Evolutionary conservation across 768 basidiomycete species (phyloP).

Genomic region (Amanita polypyramis): DNA sequence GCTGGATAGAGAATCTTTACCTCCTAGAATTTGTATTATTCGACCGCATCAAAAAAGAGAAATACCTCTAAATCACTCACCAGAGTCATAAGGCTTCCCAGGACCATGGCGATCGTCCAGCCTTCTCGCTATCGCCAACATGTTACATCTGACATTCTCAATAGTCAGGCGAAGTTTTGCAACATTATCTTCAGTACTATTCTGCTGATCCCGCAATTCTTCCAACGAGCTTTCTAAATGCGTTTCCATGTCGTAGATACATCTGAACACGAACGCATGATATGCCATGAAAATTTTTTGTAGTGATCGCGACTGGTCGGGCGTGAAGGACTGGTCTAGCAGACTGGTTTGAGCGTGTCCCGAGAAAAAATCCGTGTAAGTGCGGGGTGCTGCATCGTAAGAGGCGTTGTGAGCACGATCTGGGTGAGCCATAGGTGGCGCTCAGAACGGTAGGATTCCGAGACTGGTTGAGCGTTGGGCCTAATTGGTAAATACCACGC

Average conservation of each 20-base stretch:
- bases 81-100: not conserved
- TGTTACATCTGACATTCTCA: not conserved
- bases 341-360: not conserved
- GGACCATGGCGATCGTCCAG: not conserved
- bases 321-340: not conserved
- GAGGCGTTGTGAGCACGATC: not conserved
- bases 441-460: too few species aligned
- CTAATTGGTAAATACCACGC: too few species aligned
- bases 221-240: not conserved
- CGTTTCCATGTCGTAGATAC: conserved; percentile 2
- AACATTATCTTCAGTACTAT: not conserved
- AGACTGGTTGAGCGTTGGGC: too few species aligned
- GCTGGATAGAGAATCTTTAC: too few species aligned
- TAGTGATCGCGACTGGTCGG: not conserved
- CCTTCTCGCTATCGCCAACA: not conserved
- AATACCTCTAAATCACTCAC: not conserved
- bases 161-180: not conserved
- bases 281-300: not conserved
- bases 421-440: not conserved
- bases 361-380: not conserved
- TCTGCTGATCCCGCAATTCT: not conserved
- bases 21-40: not conserved
- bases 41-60: not conserved
- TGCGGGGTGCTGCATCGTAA: too few species aligned
- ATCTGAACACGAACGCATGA: not conserved